phyloP scores from a whole-genome alignment of 768 basidiomycete species.

The Tylopilus cervinicoccineus region DNA sequence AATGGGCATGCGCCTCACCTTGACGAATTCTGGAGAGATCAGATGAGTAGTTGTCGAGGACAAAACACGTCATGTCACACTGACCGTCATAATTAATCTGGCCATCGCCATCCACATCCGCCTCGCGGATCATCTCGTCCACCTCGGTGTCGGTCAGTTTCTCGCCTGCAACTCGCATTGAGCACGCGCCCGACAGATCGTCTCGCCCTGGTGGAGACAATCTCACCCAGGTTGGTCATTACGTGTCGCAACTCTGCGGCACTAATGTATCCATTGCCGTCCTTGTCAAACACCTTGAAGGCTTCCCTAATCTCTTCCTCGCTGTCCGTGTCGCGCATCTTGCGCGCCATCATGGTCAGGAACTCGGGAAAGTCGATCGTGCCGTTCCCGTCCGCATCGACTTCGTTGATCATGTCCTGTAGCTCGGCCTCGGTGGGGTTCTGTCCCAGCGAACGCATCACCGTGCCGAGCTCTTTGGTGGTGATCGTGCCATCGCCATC shows the following conservation, averaged over 20 bases:
- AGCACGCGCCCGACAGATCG: background rate
- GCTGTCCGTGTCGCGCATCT: conserved; percentile 88
- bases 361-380: conserved; percentile 87
- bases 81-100: conserved; percentile 84
- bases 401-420: conserved; percentile 95
- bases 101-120: conserved; percentile 92
- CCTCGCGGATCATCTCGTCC: conserved; percentile 96
- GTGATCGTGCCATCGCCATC: conserved; percentile 95
- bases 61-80: conserved; percentile 25
- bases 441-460: conserved; percentile 91
- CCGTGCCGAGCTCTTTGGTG: conserved; percentile 84
- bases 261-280: conserved; percentile 87
- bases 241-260: conserved; percentile 85
- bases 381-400: conserved; percentile 84
- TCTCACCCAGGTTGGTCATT: conserved; percentile 83
- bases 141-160: conserved; percentile 85
- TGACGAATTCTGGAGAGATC: conserved; percentile 65
- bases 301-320: conserved; percentile 97
- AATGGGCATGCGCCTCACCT: conserved; percentile 37
- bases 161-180: conserved; percentile 51
- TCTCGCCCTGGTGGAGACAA: background rate
- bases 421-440: conserved; percentile 91
- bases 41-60: background rate
- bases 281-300: conserved; percentile 97
- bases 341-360: conserved; percentile 79